Percentiles rank a stretch among this genome's conserved stretches.
Conservation (phyloP, 768 basidiomycete genomes). For the Leccinum sublutescens region DNA sequence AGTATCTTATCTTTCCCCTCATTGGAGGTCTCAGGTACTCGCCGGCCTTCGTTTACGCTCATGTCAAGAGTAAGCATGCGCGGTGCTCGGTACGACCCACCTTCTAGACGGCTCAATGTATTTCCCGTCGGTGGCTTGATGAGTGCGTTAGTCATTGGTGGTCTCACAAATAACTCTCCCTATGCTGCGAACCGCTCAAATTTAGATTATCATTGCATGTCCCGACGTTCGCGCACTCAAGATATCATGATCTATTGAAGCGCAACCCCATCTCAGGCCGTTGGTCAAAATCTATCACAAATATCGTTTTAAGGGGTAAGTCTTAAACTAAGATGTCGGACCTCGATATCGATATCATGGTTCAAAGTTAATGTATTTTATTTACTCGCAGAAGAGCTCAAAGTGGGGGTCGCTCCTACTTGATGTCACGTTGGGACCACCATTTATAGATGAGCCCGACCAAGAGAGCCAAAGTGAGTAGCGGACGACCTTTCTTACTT, state of each 20-base stretch:
- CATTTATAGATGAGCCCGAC: slow-evolving; percentile 25
- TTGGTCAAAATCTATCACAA: too few relatives aligned
- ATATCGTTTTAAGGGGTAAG: too few relatives aligned
- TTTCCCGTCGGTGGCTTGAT: not conserved
- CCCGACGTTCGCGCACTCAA: not conserved
- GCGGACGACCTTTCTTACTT: slow-evolving; percentile 35
- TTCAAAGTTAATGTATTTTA: too few relatives aligned
- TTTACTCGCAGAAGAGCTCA: too few relatives aligned
- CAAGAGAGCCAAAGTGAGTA: slow-evolving; percentile 36
- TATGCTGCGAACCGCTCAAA: not conserved
- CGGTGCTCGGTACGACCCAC: not conserved
- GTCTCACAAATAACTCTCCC: not conserved
- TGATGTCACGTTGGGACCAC: slow-evolving; percentile 32
- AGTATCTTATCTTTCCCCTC: not conserved
- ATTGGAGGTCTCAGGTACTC: not conserved
- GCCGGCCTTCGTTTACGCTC: not conserved
- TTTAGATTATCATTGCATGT: not conserved
- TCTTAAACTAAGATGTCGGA: too few relatives aligned
- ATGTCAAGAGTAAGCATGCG: not conserved
- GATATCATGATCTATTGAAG: not conserved
- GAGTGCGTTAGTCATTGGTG: not conserved
- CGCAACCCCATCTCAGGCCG: too few relatives aligned
- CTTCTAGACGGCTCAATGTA: not conserved
- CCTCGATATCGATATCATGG: too few relatives aligned
- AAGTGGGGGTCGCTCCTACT: too few relatives aligned